These are phyloP conservation scores for Wickerhamiella nectarea DNA, from an alignment of 805 yeast genomes.

Conservation along the genomic window DNA sequence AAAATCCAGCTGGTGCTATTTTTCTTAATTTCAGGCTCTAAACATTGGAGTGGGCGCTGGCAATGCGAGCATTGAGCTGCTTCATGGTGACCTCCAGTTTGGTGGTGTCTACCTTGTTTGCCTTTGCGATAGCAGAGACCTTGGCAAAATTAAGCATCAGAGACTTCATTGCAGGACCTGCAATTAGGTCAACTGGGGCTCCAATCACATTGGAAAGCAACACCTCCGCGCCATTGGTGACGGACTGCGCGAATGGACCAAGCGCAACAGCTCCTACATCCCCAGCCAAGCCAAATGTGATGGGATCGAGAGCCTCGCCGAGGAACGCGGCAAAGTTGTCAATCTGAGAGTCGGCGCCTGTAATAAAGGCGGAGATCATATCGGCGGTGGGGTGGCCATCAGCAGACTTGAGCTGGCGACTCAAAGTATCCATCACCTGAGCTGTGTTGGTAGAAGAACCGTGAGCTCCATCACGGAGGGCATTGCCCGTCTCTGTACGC, in stretches of 20 bases:
- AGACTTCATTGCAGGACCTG: slow-evolving; percentile 20
- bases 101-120: slow-evolving; percentile 12
- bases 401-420: slow-evolving; percentile 11
- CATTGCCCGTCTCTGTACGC: slow-evolving; percentile 14
- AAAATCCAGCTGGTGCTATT: neutral
- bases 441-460: slow-evolving; percentile 16
- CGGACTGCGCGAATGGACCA: slow-evolving; percentile 22
- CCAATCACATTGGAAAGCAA: slow-evolving; percentile 20
- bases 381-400: slow-evolving; percentile 20
- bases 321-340: slow-evolving; percentile 22
- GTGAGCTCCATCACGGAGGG: slow-evolving; percentile 11
- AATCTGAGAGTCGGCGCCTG: slow-evolving; percentile 26
- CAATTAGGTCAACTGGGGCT: slow-evolving; percentile 16
- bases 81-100: slow-evolving; percentile 1
- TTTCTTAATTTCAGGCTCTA: slow-evolving; percentile 27
- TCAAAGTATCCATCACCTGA: slow-evolving; percentile 17
- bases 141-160: slow-evolving; percentile 16
- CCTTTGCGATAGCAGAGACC: slow-evolving; percentile 17
- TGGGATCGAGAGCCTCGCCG: slow-evolving; percentile 14
- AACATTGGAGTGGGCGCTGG: slow-evolving; percentile 58
- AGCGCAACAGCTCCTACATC: slow-evolving; percentile 19
- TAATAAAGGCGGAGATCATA: slow-evolving; percentile 17
- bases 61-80: slow-evolving; percentile 23
- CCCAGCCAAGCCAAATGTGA: slow-evolving; percentile 20
- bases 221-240: slow-evolving; percentile 25